Evolutionary conservation across 805 yeast genomes (phyloP), one percentile per base, ranked within the genome.

Genomic region (Lipomyces yamanashiensis): DNA sequence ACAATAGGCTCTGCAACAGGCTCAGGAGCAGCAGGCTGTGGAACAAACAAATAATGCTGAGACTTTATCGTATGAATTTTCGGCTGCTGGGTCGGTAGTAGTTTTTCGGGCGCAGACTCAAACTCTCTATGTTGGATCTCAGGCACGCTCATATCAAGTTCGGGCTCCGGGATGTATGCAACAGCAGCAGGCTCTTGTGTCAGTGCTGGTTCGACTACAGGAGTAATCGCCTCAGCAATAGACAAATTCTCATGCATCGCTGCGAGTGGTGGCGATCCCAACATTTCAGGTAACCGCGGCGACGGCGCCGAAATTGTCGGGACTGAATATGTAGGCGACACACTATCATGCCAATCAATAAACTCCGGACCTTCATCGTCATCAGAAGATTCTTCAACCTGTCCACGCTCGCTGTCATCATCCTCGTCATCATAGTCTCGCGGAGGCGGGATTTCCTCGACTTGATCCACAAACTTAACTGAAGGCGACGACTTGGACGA

Each of bases 21-120:
- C 13, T 17, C 47, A 5, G 60, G 17, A 28, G 15, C 56, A 23
- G 40, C 19, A 34, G 51, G 39, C 13, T 45, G 59, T 7, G 62
- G 62, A 40, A 54, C 52, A 21, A 62, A 43, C 8, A 58, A 54
- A 33, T 62, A 62, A 43, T 62, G 66, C 56, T 62, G 66, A 8
- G 59, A 57, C 34, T 54, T 47, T 23, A 62, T 54, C 12, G 62
- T 62, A 36, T 52, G 65, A 33, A 62, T 44, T 15, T 44, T 52
- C 9, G 58, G 58, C 41, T 44, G 58, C 43, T 43, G 62, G 28
- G 41, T 8, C 52, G 37, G 12, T 21, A n/a, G 47, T 39, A 7
- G 13, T 1, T 39, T 8, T 6, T n/a, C 37, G 6, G 19, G 47
- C 17, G 15, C 43, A n/a, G 43, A 7, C 43, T 39, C 47, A 43